phyloP scores from a whole-genome alignment of 2,329 filamentous ascomycete species.

The Colletotrichum sp. region DNA sequence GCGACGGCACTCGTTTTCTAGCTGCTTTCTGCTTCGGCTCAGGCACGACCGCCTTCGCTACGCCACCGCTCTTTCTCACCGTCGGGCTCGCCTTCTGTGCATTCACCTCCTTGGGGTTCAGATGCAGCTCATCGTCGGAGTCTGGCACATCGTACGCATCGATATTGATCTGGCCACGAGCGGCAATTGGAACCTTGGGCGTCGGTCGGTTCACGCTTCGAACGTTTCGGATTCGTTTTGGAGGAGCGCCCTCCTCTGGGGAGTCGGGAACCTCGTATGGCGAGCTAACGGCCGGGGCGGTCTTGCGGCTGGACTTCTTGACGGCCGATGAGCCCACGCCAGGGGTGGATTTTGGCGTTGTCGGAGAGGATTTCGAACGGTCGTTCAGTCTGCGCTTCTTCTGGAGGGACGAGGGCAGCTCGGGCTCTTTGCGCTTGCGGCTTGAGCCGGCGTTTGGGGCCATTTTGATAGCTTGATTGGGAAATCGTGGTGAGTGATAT shows the following conservation, averaged over 20 bases:
- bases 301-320: not conserved
- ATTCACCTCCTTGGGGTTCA: not conserved
- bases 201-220: slow-evolving; percentile 15
- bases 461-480: not conserved
- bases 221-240: slow-evolving; percentile 10
- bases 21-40: not conserved
- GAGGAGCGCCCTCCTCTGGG: slow-evolving; percentile 23
- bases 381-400: slow-evolving; percentile 31
- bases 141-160: slow-evolving; percentile 26
- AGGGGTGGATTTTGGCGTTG: slow-evolving; percentile 25
- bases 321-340: not conserved
- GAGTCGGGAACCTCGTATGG: slow-evolving; percentile 27
- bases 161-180: not conserved
- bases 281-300: not conserved
- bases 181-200: slow-evolving; percentile 7
- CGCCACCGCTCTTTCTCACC: slow-evolving; percentile 8
- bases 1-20: not conserved
- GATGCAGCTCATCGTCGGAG: slow-evolving; percentile 24
- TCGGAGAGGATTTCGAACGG: slow-evolving; percentile 31
- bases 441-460: not conserved
- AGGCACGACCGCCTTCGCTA: not conserved
- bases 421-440: slow-evolving; percentile 10
- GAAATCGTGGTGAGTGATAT: not conserved
- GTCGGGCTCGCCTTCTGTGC: not conserved
- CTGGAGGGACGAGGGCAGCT: slow-evolving; percentile 5